Conservation (phyloP, 2,329 filamentous ascomycete genomes). For the Phaeosphaeria sp. region DNA sequence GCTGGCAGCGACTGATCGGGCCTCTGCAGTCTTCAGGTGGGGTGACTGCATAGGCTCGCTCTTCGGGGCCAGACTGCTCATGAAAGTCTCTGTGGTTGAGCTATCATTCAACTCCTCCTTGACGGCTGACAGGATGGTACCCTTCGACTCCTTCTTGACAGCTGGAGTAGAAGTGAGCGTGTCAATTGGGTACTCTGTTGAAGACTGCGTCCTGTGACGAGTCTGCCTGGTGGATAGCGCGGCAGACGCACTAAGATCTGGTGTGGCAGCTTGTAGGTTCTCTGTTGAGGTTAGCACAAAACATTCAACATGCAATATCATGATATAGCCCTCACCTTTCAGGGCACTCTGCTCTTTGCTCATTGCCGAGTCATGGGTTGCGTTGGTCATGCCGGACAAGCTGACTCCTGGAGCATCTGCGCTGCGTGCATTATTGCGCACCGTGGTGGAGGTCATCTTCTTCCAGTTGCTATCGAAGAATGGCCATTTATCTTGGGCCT, state of each 20-base stretch:
- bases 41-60: not conserved
- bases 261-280: not conserved
- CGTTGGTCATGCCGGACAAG: slow-evolving; percentile 1
- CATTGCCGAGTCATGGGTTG: slow-evolving; percentile 2
- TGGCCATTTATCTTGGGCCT: not conserved
- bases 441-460: slow-evolving; percentile 23
- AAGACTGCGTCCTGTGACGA: not conserved
- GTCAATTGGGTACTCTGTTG: not conserved
- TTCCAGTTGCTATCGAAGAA: slow-evolving; percentile 19
- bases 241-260: not conserved
- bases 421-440: slow-evolving; percentile 26
- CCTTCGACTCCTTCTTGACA: not conserved
- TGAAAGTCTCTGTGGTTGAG: no score
- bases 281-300: not conserved
- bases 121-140: not conserved
- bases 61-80: no score
- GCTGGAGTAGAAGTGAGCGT: not conserved
- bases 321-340: slow-evolving; percentile 3
- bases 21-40: not conserved
- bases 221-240: not conserved
- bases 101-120: not conserved
- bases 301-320: not conserved
- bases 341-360: slow-evolving; percentile 4
- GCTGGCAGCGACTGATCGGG: not conserved
- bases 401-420: slow-evolving; percentile 15